Evolutionary conservation across 2,329 filamentous ascomycete genomes (phyloP).

Genomic region (Phyllosticta capitalensis): DNA sequence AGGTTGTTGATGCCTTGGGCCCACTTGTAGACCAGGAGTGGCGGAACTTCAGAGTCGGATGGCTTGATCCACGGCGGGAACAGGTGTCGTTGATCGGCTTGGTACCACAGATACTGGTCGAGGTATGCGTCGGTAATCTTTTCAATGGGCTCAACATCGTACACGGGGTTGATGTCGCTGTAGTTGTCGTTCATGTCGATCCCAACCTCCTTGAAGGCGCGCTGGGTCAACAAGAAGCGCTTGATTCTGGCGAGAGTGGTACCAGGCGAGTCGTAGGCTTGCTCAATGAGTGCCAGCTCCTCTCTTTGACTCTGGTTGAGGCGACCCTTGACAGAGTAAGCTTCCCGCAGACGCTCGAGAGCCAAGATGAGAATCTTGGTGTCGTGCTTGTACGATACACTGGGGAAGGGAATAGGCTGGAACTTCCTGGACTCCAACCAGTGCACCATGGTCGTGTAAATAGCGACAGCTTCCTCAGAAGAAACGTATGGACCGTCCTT

Average conservation of each 20-base stretch:
- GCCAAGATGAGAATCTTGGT: conserved; percentile 97
- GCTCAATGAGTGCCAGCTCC: conserved; percentile 91
- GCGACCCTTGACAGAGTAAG: conserved; percentile 94
- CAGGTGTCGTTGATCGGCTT: conserved; percentile 91
- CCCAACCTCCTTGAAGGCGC: conserved; percentile 97
- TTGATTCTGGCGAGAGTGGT: conserved; percentile 95
- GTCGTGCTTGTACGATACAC: conserved; percentile 98
- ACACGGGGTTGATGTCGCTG: conserved; percentile 96
- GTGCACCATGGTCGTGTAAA: conserved; percentile 97
- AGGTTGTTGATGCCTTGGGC: conserved; percentile 98
- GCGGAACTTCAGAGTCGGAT: conserved; percentile 94
- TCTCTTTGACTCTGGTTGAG: conserved; percentile 97
- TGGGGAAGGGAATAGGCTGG: conserved; percentile 96
- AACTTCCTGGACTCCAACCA: conserved; percentile 98
- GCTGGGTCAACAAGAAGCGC: conserved; percentile 89
- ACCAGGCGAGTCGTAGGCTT: conserved; percentile 95
- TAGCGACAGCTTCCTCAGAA: conserved; percentile 94
- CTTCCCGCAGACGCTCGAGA: conserved; percentile 82
- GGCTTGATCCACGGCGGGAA: conserved; percentile 99
- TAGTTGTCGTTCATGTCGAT: conserved; percentile 99
- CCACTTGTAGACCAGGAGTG: conserved; percentile 95
- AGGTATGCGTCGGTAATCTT: conserved; percentile 99
- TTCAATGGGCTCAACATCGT: conserved; percentile 97
- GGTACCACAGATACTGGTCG: conserved; percentile 98
- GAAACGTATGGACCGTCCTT: conserved; percentile 98